A percentile compares a stretch with the other conserved stretches of the same genome.
These are phyloP conservation scores for Pezicula neosporulosa DNA, from an alignment of 2,329 filamentous ascomycete species.

Conservation along the genomic window DNA sequence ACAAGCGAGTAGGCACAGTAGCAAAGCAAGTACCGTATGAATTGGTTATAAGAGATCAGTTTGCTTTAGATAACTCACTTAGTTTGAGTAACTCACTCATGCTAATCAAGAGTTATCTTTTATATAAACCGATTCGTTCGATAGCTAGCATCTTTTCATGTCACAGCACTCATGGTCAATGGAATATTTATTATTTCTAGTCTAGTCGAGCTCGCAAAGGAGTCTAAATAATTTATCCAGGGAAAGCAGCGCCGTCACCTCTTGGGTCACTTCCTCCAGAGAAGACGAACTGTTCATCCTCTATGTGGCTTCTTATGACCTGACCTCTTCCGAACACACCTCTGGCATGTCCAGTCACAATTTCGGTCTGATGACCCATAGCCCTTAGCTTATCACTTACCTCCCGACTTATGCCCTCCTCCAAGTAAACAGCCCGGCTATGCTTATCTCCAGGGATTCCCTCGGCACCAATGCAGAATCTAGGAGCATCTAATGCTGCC, in stretches of 20 bases:
- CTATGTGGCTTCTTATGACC: conserved; percentile 74
- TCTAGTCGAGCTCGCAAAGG: no score
- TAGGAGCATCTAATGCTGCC: conserved; percentile 82
- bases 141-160: no score
- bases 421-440: conserved; percentile 66
- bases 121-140: no score
- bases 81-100: no score
- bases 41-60: no score
- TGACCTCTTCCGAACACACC: conserved; percentile 82
- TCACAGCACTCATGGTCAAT: no score
- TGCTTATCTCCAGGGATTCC: conserved; percentile 61
- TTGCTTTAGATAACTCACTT: no score
- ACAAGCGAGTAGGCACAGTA: no score
- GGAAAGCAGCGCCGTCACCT: conserved; percentile 73
- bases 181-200: no score
- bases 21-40: no score
- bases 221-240: conserved; percentile 29
- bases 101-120: no score
- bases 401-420: conserved; percentile 73
- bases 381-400: conserved; percentile 63
- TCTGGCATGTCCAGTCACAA: conserved; percentile 63
- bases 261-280: conserved; percentile 86
- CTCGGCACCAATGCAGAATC: conserved; percentile 77
- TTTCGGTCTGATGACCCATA: conserved; percentile 70
- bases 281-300: conserved; percentile 74